A percentile compares a stretch with the other conserved stretches of the same genome.
Conservation (phyloP, 2,329 filamentous ascomycete genomes). For the Penicillium sp. region DNA sequence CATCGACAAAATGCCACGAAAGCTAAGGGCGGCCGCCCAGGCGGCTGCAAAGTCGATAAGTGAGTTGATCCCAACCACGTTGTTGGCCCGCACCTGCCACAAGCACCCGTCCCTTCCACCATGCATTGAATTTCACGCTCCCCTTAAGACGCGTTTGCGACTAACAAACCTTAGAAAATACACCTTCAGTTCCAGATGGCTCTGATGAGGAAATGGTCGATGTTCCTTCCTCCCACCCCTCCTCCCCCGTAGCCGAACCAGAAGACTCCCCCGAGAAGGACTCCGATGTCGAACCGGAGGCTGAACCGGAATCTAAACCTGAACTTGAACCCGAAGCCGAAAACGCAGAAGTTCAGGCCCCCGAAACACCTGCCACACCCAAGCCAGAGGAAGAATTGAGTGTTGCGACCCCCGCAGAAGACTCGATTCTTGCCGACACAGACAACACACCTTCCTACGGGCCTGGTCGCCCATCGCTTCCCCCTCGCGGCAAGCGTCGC, state of each 20-base stretch:
- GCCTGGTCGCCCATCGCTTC: constrained; percentile 52
- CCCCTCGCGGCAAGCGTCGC: constrained; percentile 65
- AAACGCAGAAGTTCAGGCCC: constrained; percentile 27
- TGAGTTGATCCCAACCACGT: constrained; percentile 27
- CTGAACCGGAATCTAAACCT: constrained; percentile 24
- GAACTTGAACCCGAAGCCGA: constrained; percentile 41
- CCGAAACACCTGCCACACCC: constrained; percentile 15
- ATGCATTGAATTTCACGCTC: background rate
- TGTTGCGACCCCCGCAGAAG: constrained; percentile 35
- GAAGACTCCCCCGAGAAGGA: constrained; percentile 25
- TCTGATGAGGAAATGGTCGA: constrained; percentile 46
- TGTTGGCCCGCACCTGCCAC: background rate
- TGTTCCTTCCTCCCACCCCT: constrained; percentile 22
- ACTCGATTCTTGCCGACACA: constrained; percentile 46
- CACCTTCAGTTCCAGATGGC: constrained; percentile 41
- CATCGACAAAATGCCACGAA: constrained; percentile 43
- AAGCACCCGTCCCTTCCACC: background rate
- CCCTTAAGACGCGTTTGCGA: constrained; percentile 17
- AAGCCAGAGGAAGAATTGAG: constrained; percentile 49
- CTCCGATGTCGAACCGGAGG: constrained; percentile 18
- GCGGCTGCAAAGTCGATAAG: constrained; percentile 49
- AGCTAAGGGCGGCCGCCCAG: constrained; percentile 47
- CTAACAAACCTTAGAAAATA: constrained; percentile 40
- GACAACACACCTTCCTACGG: constrained; percentile 55
- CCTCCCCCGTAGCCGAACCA: constrained; percentile 24